Evolutionary conservation across 805 yeast genomes (phyloP), one percentile per base, ranked within the genome.

Genomic region (Suhomyces canberraensis): DNA sequence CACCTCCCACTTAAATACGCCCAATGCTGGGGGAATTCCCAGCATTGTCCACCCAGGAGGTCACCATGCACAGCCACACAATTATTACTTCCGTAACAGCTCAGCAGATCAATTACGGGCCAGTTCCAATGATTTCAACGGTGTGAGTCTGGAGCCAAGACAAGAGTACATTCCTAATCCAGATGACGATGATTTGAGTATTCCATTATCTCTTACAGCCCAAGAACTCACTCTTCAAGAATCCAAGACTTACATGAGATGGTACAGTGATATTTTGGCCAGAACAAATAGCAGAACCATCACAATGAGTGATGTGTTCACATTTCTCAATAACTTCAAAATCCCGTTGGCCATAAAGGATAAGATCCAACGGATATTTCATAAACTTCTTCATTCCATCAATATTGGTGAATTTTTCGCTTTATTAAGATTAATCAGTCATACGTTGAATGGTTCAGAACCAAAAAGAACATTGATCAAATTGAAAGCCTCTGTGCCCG

Each of bases 351-450:
- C 57, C 2, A 64, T 76, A 22, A 78, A 78, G 54, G 70, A 69
- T 8, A 54, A 76, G 38, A 72, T 87, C 30, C 58, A 54, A 25
- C 61, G 63, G 17, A 73, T 82, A 16, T 80, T 79, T 53, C 60
- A 69, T 22, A 69, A 72, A 37, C 71, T 75, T 36, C 50, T 73
- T 22, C 70, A 69, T 38, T 73, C 84, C 3, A 70, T 91, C 37
- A 89, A 87, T 50, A 81, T 89, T 37, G 95, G 95, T 4, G 95
- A 89, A 57, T 91, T 93, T 61, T 93, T 85, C 64, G 96, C 95
- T 0, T 72, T 88, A 25, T 56, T 91, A 36, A 71, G 98, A 49
- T 72, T 93, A 15, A 73, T 89, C 11, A 76, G 95, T 14, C 96
- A 87, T 56, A 69, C 82, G 0, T 58, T 86, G 13, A 60, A 61